A percentile compares a stretch with the other conserved stretches of the same genome.
These are phyloP conservation scores for Naumovozyma castellii DNA, from an alignment of 805 yeast genomes.

Conservation along the genomic window DNA sequence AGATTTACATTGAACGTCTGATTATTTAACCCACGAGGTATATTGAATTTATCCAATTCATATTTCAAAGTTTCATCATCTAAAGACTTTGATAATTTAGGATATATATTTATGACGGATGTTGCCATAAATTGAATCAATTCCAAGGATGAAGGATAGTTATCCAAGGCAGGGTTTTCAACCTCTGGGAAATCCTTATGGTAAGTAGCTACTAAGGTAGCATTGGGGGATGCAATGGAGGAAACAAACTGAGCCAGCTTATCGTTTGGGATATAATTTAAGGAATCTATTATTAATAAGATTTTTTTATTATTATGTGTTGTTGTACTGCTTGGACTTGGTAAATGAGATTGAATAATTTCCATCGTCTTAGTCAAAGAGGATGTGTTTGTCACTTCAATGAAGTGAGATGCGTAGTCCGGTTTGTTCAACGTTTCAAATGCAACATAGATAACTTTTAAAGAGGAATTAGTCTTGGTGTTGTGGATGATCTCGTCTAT, in stretches of 20 bases:
- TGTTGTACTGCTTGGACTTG: conserved; percentile 9
- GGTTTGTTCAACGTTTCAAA: conserved; percentile 59
- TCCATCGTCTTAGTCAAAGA: too few species aligned
- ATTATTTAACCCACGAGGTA: conserved; percentile 47
- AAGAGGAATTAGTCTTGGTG: conserved; percentile 18
- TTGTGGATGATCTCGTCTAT: conserved; percentile 48
- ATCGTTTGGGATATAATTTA: conserved; percentile 45
- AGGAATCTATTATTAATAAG: conserved; percentile 56
- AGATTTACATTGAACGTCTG: conserved; percentile 39
- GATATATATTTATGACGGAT: conserved; percentile 53
- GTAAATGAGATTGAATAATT: conserved; percentile 15
- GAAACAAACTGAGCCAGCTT: conserved; percentile 44
- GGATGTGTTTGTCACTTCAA: conserved; percentile 18
- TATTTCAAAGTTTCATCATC: conserved; percentile 44
- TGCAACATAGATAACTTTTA: conserved; percentile 46
- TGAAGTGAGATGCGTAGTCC: conserved; percentile 36
- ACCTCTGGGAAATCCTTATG: conserved; percentile 38
- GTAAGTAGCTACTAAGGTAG: conserved; percentile 38
- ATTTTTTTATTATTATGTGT: conserved; percentile 22
- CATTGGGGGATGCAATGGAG: conserved; percentile 38
- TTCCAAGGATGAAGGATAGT: conserved; percentile 46
- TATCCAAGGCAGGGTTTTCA: conserved; percentile 12
- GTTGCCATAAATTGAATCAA: conserved; percentile 66
- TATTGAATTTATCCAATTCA: conserved; percentile 31
- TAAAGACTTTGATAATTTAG: conserved; percentile 24